These are phyloP conservation scores for Talaromyces albobiverticillius DNA, from an alignment of 2,329 filamentous ascomycete genomes.

Conservation along the genomic window DNA sequence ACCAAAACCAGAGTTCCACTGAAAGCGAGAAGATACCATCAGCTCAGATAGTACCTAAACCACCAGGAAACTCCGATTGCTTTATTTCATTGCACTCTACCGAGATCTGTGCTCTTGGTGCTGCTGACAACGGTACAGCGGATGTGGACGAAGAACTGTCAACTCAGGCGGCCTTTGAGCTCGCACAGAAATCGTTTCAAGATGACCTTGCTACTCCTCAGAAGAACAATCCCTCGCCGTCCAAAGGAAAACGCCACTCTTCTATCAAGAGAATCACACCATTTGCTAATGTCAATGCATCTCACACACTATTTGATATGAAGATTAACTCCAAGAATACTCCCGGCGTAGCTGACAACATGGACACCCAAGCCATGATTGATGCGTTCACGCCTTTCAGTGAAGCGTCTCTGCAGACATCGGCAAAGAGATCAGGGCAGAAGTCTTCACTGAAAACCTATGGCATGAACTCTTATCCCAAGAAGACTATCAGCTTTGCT, in stretches of 20 bases:
- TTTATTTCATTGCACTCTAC: constrained; percentile 40
- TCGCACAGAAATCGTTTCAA: constrained; percentile 39
- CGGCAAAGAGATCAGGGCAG: constrained; percentile 10
- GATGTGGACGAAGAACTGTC: constrained; percentile 34
- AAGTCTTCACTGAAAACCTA: constrained; percentile 3
- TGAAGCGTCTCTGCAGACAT: constrained; percentile 33
- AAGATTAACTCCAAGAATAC: background rate
- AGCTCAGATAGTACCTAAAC: constrained; percentile 33
- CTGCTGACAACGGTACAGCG: constrained; percentile 20
- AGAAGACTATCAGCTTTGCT: constrained; percentile 22
- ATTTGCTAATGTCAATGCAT: constrained; percentile 23
- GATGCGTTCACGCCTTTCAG: constrained; percentile 39
- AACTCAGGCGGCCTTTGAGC: constrained; percentile 38
- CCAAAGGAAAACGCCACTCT: constrained; percentile 9
- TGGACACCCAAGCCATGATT: constrained; percentile 41
- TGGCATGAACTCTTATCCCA: constrained; percentile 16
- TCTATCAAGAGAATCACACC: constrained; percentile 27
- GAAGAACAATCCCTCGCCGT: constrained; percentile 3
- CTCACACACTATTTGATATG: constrained; percentile 11
- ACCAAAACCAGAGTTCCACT: background rate
- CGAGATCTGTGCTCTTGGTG: constrained; percentile 19
- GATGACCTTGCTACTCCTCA: constrained; percentile 33
- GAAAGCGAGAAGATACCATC: constrained; percentile 30
- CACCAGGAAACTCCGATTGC: constrained; percentile 28
- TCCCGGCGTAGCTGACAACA: constrained; percentile 18